Percentiles rank a stretch among this genome's conserved stretches.
Evolutionary conservation across 805 yeast species (phyloP).

Genomic region (Candida wancherniae): DNA sequence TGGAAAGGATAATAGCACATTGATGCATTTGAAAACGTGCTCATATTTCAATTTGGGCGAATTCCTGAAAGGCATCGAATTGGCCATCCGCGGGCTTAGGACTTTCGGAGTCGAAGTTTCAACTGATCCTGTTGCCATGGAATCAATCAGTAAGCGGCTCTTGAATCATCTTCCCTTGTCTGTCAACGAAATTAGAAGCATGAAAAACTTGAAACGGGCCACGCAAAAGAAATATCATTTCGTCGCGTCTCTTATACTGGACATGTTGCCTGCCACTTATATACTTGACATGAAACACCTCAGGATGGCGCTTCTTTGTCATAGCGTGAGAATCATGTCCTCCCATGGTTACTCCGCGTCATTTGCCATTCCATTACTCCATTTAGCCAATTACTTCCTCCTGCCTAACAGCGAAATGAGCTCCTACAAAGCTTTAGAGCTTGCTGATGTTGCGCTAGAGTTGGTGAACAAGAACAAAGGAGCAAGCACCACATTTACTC

Average conservation of each 20-base stretch:
- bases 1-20: conserved; percentile 31
- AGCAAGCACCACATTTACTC: conserved; percentile 31
- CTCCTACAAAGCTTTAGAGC: conserved; percentile 37
- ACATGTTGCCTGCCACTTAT: conserved; percentile 32
- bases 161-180: conserved; percentile 34
- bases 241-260: conserved; percentile 38
- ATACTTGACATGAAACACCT: conserved; percentile 22
- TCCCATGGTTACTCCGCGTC: conserved; percentile 37
- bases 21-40: conserved; percentile 34
- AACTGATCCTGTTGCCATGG: conserved; percentile 22
- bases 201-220: conserved; percentile 19
- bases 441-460: conserved; percentile 35
- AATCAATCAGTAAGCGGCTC: conserved; percentile 17
- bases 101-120: conserved; percentile 32
- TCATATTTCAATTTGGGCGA: conserved; percentile 29
- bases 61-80: conserved; percentile 27
- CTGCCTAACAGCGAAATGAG: conserved; percentile 24
- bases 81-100: conserved; percentile 32
- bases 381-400: conserved; percentile 32
- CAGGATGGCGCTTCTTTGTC: conserved; percentile 27
- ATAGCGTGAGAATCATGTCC: conserved; percentile 31
- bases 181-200: conserved; percentile 31
- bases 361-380: conserved; percentile 36
- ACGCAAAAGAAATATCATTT: conserved; percentile 25
- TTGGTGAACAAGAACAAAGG: conserved; percentile 31